Evolutionary conservation across 1,284 basidiomycete genomes (phyloP).

Genomic region (Coniferiporia sulphurascens): DNA sequence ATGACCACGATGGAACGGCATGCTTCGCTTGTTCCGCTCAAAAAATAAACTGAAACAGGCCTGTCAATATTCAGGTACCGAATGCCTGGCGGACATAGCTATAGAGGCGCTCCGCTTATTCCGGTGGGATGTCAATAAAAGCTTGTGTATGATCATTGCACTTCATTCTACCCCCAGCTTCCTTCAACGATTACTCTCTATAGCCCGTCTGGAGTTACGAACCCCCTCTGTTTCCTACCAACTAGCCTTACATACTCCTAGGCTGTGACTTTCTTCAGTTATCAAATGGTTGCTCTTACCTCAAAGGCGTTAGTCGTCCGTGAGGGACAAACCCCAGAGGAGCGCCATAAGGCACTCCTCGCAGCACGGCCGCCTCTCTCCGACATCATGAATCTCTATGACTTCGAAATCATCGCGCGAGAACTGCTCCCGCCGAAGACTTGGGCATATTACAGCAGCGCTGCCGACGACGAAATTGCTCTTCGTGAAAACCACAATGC

Average conservation of each 20-base stretch:
- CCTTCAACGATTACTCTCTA: background rate
- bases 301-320: background rate
- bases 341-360: constrained; percentile 36
- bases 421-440: constrained; percentile 49
- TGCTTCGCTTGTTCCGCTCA: background rate
- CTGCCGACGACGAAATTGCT: constrained; percentile 63
- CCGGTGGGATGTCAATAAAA: background rate
- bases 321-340: constrained; percentile 37
- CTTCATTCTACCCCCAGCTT: background rate
- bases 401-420: constrained; percentile 62
- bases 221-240: too few relatives aligned
- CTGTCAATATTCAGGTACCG: background rate
- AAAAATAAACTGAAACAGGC: background rate
- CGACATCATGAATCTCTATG: constrained; percentile 64
- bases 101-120: background rate
- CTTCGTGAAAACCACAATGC: constrained; percentile 65
- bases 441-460: constrained; percentile 65
- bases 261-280: too few relatives aligned
- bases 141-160: background rate
- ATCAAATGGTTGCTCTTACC: background rate
- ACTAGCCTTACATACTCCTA: too few relatives aligned
- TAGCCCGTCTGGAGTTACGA: background rate
- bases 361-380: constrained; percentile 47
- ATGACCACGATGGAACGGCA: background rate
- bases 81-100: background rate